phyloP scores from a whole-genome alignment of 768 basidiomycete genomes.

The Neoboletus subvelutipes region DNA sequence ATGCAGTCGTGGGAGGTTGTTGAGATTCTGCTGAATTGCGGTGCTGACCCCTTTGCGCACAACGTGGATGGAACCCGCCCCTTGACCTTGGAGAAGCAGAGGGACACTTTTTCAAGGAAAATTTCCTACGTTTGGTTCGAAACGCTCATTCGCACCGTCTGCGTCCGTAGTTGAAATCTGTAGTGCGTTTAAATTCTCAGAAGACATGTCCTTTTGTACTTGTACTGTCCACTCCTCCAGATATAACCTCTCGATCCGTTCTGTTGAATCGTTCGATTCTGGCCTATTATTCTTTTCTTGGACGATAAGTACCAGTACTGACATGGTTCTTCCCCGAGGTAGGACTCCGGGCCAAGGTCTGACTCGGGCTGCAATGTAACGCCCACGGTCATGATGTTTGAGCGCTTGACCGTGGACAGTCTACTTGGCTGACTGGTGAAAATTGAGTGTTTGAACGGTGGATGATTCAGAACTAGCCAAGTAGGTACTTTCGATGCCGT shows the following conservation, averaged over 20 bases:
- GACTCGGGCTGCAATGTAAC: too few species aligned
- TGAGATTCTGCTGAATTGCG: background rate
- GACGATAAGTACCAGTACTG: too few species aligned
- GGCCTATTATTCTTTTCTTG: too few species aligned
- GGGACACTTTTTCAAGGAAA: background rate
- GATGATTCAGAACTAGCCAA: too few species aligned
- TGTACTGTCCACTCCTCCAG: too few species aligned
- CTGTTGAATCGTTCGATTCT: too few species aligned
- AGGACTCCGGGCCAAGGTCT: too few species aligned
- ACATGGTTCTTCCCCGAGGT: too few species aligned
- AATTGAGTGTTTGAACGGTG: background rate
- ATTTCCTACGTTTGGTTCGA: slow-evolving; percentile 5
- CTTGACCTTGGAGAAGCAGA: background rate
- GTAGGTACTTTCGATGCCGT: too few species aligned
- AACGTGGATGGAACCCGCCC: background rate
- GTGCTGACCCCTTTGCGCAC: background rate
- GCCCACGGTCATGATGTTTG: background rate
- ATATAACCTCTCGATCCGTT: too few species aligned
- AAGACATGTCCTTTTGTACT: too few species aligned
- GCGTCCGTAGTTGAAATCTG: background rate
- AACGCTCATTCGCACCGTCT: background rate
- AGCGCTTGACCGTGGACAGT: background rate
- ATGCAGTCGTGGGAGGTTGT: background rate
- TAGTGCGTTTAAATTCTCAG: background rate
- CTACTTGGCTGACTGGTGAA: background rate